These are phyloP conservation scores for Sclerotinia nivalis DNA, from an alignment of 2,329 filamentous ascomycete genomes.

Conservation along the genomic window DNA sequence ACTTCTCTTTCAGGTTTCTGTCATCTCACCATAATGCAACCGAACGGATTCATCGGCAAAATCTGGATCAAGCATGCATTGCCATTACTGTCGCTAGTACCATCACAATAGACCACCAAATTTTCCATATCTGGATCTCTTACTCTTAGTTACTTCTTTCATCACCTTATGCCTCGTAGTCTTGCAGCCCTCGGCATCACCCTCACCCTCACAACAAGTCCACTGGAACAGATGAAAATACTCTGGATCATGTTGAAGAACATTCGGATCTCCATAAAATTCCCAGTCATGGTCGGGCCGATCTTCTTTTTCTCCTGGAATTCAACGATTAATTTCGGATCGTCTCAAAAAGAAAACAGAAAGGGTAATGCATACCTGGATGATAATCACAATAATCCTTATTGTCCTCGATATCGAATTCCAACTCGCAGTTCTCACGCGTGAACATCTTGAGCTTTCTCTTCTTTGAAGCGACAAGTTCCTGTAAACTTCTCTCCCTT, in stretches of 20 bases:
- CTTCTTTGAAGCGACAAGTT: no score
- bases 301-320: background rate
- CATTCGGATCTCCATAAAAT: no score
- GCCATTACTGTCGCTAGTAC: rapidly evolving
- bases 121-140: background rate
- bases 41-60: no score
- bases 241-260: background rate
- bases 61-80: background rate
- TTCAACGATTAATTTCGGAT: background rate
- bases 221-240: background rate
- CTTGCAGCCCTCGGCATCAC: background rate
- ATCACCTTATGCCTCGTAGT: background rate
- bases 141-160: background rate
- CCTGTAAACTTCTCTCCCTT: no score
- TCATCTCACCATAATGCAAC: no score
- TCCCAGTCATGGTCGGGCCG: background rate
- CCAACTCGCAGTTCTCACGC: background rate
- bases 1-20: no score
- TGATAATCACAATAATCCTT: background rate
- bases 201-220: background rate
- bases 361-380: background rate
- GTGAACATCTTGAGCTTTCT: no score
- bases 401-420: background rate
- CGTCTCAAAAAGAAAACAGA: background rate
- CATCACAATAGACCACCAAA: background rate